Evolutionary conservation across 306 rosid genomes (phyloP), one percentile per base, ranked within the genome.

Genomic region (Pyrus communis): DNA sequence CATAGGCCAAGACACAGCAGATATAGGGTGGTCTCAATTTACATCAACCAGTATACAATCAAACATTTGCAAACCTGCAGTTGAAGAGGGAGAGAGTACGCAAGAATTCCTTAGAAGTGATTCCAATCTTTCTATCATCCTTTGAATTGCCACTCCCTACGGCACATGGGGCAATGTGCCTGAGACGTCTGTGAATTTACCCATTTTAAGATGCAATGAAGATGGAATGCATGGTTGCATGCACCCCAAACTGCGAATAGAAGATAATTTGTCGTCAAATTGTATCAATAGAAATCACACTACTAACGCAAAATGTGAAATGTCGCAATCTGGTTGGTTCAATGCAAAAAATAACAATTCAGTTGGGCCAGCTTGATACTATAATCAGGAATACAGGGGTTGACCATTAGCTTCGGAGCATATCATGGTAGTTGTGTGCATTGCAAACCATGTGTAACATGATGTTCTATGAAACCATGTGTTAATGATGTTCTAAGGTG

Each of bases 81-180:
- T 23, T 33, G 67, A 17, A 33, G 18, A 66, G 73, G 11, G 43
- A 42, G 70, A 8, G 57, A 13, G 14, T 12, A 11, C n/a, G 49
- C 5, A 18, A 28, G 49, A 54, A 71, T 52, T 11, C 21, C 4
- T 21, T 13, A 1, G 25, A 22, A 73, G 27, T 19, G 57, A 25
- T 19, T 58, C 54, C 77, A 38, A 13, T 15, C 40, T 22, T 17
- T 17, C 28, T 76, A 59, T 85, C 86, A 86, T 52, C 86, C 97
- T 83, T 93, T 90, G 86, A 91, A 93, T 77, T 87, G 91, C 97
- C 96, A 90, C 81, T 87, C 98, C 74, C 96, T 85, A 60, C 93
- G 92, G 83, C 98, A 91, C 98, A 91, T 90, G 77, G 98, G 95
- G 84, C 93, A 92, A 86, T 89, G 95, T 11, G 98, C 98, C 74